Evolutionary conservation across 2,329 filamentous ascomycete genomes (phyloP).

Genomic region (Sarocladium brachiariae): DNA sequence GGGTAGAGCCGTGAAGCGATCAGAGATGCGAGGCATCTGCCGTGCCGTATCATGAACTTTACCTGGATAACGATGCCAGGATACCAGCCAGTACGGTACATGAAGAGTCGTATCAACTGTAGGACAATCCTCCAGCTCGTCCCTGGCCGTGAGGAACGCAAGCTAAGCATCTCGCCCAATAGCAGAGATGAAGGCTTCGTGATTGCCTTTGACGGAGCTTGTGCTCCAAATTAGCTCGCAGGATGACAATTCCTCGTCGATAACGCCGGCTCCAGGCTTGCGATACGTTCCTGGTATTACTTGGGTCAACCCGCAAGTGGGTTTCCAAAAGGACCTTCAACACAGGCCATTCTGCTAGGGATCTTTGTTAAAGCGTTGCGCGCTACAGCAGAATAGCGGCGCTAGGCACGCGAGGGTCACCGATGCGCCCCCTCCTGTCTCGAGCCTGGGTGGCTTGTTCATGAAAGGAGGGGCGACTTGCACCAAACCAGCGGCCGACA

Average conservation of each 20-base stretch:
- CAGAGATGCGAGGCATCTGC: background rate
- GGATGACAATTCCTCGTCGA: background rate
- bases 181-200: too few relatives aligned
- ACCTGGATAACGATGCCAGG: background rate
- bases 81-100: too few relatives aligned
- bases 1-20: too few relatives aligned
- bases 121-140: too few relatives aligned
- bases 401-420: slow-evolving; percentile 4
- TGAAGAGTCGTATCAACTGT: too few relatives aligned
- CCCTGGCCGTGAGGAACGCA: too few relatives aligned
- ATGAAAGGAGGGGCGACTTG: background rate
- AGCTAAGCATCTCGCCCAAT: too few relatives aligned
- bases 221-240: background rate
- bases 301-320: slow-evolving; percentile 5
- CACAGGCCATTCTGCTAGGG: background rate
- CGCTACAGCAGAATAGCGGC: slow-evolving; percentile 1
- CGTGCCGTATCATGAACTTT: background rate
- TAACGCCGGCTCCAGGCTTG: background rate
- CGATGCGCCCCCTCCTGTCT: background rate
- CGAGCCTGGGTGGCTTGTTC: background rate
- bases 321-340: slow-evolving; percentile 7
- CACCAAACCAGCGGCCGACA: background rate
- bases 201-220: too few relatives aligned
- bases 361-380: background rate
- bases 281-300: slow-evolving; percentile 5